phyloP scores from a whole-genome alignment of 176 grass and related monocot species.

The Themeda triandra region DNA sequence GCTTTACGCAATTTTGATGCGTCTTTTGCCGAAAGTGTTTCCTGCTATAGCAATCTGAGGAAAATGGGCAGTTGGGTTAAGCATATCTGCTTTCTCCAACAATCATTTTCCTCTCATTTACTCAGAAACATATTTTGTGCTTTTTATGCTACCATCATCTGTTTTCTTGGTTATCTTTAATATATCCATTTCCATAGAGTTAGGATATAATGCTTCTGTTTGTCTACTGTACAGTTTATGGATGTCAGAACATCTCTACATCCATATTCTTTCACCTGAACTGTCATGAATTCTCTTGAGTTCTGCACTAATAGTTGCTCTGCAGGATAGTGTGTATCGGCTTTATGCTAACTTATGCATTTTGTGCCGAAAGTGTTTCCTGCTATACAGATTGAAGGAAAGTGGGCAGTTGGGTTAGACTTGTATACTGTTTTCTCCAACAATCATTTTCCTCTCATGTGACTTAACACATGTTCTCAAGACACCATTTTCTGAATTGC shows the following conservation, averaged over 20 bases:
- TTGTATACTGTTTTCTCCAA: slow-evolving; percentile 52
- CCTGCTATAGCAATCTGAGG: slow-evolving; percentile 52
- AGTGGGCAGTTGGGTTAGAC: slow-evolving; percentile 74
- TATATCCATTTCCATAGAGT: background rate
- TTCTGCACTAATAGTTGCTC: background rate
- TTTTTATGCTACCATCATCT: background rate
- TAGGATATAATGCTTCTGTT: background rate
- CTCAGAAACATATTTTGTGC: background rate
- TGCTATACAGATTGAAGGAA: slow-evolving; percentile 55
- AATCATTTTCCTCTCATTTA: slow-evolving; percentile 70
- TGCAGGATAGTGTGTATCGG: slow-evolving; percentile 80
- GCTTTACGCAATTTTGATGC: slow-evolving; percentile 33
- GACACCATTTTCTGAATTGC: background rate
- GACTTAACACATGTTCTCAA: background rate
- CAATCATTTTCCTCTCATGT: slow-evolving; percentile 79
- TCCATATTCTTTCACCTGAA: background rate
- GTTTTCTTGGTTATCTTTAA: background rate
- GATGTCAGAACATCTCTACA: background rate
- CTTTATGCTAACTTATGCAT: slow-evolving; percentile 40
- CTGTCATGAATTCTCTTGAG: background rate
- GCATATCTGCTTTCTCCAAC: slow-evolving; percentile 54
- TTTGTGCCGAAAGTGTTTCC: slow-evolving; percentile 61
- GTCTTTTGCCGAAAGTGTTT: slow-evolving; percentile 57
- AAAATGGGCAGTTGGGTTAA: slow-evolving; percentile 87
- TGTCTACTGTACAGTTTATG: background rate